These are phyloP conservation scores for Rhizopogon hawkerae DNA, from an alignment of 1,284 basidiomycete species.

Conservation along the genomic window DNA sequence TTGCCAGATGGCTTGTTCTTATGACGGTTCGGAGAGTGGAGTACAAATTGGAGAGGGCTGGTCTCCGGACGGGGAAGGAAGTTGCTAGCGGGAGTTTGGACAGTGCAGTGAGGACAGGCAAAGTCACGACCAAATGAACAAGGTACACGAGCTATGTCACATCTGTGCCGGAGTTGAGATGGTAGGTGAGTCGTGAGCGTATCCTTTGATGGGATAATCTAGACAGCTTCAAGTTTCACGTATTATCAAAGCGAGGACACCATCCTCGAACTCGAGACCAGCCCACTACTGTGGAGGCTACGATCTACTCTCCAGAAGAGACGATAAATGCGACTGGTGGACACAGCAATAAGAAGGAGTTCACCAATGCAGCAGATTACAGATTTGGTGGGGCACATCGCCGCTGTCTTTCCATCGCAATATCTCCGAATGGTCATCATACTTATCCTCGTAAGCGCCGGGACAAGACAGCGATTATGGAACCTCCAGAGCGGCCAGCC, in stretches of 20 bases:
- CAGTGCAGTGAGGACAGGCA: conserved; percentile 21
- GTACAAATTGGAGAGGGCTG: too few species aligned
- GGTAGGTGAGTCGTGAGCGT: background rate
- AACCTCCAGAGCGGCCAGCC: background rate
- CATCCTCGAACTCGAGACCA: background rate
- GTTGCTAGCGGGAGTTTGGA: conserved; percentile 25
- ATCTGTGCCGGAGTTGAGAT: background rate
- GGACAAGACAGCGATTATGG: background rate
- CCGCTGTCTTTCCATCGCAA: background rate
- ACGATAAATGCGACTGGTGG: background rate
- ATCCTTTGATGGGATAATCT: background rate
- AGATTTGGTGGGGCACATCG: background rate
- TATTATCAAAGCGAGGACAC: background rate
- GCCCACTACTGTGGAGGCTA: too few species aligned
- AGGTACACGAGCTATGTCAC: background rate
- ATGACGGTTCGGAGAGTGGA: too few species aligned
- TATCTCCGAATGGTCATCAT: background rate
- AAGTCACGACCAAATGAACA: background rate
- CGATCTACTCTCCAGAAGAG: too few species aligned
- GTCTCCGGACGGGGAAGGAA: conserved; percentile 22
- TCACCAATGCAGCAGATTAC: background rate
- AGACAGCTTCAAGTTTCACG: too few species aligned
- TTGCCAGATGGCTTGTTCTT: too few species aligned
- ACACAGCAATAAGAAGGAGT: background rate
- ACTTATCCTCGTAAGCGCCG: background rate